Evolutionary conservation across 1,284 basidiomycete species (phyloP).

Genomic region (Cryptococcus floricola): DNA sequence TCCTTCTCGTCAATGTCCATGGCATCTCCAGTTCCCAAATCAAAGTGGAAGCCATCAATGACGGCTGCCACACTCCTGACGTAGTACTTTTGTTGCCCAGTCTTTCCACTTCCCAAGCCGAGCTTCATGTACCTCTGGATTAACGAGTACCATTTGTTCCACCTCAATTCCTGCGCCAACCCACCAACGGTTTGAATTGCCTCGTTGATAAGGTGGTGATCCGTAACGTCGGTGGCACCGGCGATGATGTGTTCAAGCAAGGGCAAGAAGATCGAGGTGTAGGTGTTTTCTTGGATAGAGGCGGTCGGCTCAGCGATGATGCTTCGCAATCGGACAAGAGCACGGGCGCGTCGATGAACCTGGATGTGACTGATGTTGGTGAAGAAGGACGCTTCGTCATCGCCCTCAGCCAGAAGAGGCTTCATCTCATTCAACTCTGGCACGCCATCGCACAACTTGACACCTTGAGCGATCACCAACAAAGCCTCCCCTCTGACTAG

Average conservation of each 20-base stretch:
- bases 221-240: constrained; percentile 62
- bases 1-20: constrained; percentile 32
- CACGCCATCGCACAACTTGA: constrained; percentile 63
- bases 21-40: constrained; percentile 53
- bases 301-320: constrained; percentile 63
- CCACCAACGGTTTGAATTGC: constrained; percentile 73
- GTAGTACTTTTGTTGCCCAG: constrained; percentile 73
- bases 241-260: constrained; percentile 78
- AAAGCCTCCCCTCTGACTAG: constrained; percentile 85
- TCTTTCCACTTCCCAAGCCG: constrained; percentile 67
- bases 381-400: constrained; percentile 96
- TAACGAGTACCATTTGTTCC: constrained; percentile 79
- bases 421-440: constrained; percentile 70
- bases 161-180: constrained; percentile 69
- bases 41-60: constrained; percentile 90
- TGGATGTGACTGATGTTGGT: constrained; percentile 95
- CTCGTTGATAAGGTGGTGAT: constrained; percentile 89
- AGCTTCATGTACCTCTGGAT: constrained; percentile 78
- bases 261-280: constrained; percentile 82
- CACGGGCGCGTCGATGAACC: constrained; percentile 82
- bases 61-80: constrained; percentile 82
- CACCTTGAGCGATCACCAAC: constrained; percentile 71
- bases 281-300: constrained; percentile 63
- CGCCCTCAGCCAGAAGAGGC: constrained; percentile 77
- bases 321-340: constrained; percentile 79